phyloP scores from a whole-genome alignment of 75 land plant genomes.

The Adiantum capillusveneris region DNA sequence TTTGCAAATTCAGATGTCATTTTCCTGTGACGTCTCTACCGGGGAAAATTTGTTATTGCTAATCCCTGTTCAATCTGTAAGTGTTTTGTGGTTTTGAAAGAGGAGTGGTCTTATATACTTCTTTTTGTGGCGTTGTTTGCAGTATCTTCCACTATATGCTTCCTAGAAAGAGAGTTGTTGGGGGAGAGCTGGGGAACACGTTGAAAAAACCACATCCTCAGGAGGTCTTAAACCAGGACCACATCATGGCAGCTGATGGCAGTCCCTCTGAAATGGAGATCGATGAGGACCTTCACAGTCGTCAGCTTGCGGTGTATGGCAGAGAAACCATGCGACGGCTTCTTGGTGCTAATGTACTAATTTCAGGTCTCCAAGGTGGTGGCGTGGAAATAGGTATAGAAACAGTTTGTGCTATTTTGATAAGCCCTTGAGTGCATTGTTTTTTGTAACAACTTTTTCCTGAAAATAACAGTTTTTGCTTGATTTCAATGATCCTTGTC shows the following conservation, averaged over 20 bases:
- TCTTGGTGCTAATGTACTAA: slow-evolving; percentile 28
- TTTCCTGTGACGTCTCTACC: too few relatives aligned
- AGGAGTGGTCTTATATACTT: too few relatives aligned
- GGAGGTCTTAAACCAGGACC: slow-evolving; percentile 4
- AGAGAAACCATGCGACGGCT: slow-evolving; percentile 42
- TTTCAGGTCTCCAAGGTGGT: slow-evolving; percentile 40
- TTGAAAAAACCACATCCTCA: slow-evolving; percentile 11
- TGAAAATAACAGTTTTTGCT: too few relatives aligned
- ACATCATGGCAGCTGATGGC: slow-evolving; percentile 18
- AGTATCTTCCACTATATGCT: slow-evolving; percentile 30
- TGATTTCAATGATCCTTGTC: too few relatives aligned
- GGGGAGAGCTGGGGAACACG: slow-evolving; percentile 31
- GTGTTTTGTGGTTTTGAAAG: too few relatives aligned
- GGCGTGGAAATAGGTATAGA: slow-evolving; percentile 40
- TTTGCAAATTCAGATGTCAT: too few relatives aligned
- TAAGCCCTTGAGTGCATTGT: too few relatives aligned
- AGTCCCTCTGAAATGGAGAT: slow-evolving; percentile 21
- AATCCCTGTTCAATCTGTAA: too few relatives aligned
- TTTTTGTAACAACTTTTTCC: too few relatives aligned
- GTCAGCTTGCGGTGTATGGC: slow-evolving; percentile 47
- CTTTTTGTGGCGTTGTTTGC: not conserved
- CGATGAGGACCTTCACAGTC: slow-evolving; percentile 42
- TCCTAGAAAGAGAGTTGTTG: slow-evolving; percentile 41
- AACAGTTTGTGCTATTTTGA: too few relatives aligned
- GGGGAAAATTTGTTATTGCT: too few relatives aligned